Evolutionary conservation across 2,329 filamentous ascomycete species (phyloP), one percentile per base, ranked within the genome.

Genomic region (Ophiostoma sp.): DNA sequence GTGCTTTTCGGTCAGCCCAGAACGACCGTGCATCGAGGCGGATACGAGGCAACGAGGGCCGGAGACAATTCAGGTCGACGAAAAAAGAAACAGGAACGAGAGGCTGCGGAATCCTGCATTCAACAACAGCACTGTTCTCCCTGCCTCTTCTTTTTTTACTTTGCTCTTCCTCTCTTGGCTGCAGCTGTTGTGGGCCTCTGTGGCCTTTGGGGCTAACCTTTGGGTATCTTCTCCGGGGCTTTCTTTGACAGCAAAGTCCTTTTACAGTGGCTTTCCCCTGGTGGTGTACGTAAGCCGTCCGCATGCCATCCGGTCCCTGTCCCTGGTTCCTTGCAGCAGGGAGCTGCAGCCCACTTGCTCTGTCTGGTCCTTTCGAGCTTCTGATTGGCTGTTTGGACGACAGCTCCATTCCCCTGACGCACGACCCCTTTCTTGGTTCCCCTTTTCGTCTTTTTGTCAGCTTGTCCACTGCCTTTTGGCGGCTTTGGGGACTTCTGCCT

Each of bases 291-390:
- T 71, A 71, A 61, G 69, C 55, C 28, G 11, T 50, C 7, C 15
- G 22, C 36, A 33, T 45, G 33, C 52, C 52, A 55, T 69, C 48
- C 33, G 48, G 66, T 55, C 66, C 68, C 33, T 70, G 68, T 70
- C 59, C 68, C 68, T 70, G 48, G 69, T 71, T 64, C 55, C 69
- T 71, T 63, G 69, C 69, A 71, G 69, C 55, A 36, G 6, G 17
- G 17, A 42, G 55, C 57, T 63, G 39, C 69, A 50, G 33, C 17
- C 69, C 69, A 52, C 33, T 59, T 70, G 36, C 55, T 33, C 55
- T 33, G 33, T 4, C 36, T 45, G 22, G 25, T 39, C 68, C n/a
- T 28, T 25, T 48, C 17, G 39, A 45, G 69, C 42, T 28, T n/a
- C 28, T 64, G 57, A 63, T 71, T 71, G 69, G 69, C 5, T 19